These are phyloP conservation scores for Myxozyma melibiosi DNA, from an alignment of 805 yeast species.

Conservation along the genomic window DNA sequence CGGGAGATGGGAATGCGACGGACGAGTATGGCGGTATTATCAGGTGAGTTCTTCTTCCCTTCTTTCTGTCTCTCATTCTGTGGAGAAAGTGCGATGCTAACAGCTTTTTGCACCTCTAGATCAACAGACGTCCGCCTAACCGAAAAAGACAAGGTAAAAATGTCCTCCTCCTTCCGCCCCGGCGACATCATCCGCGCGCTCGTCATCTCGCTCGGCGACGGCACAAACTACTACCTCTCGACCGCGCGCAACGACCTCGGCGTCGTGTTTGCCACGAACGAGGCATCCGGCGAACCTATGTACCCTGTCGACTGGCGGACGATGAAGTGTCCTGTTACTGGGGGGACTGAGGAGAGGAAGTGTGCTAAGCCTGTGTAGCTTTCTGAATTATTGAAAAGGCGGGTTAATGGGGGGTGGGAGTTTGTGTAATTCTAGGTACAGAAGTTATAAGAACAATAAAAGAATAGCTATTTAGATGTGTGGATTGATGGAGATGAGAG, in stretches of 20 bases:
- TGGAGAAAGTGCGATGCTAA: neutral
- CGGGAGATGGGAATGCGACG: constrained; percentile 51
- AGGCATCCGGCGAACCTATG: constrained; percentile 72
- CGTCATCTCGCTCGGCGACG: constrained; percentile 86
- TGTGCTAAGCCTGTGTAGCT: constrained; percentile 98
- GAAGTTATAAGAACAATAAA: too few relatives aligned
- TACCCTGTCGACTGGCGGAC: constrained; percentile 95
- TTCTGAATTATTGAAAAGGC: too few relatives aligned
- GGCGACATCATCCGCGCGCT: constrained; percentile 88
- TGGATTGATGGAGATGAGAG: too few relatives aligned
- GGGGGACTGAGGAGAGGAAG: constrained; percentile 75
- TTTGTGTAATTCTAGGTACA: too few relatives aligned
- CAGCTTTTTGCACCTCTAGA: neutral
- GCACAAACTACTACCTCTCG: constrained; percentile 81
- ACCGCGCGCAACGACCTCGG: constrained; percentile 93
- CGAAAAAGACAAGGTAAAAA: constrained; percentile 82
- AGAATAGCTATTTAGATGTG: too few relatives aligned
- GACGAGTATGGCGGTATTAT: constrained; percentile 37
- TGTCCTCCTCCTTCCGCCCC: constrained; percentile 78
- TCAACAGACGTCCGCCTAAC: constrained; percentile 77
- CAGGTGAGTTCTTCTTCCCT: constrained; percentile 18
- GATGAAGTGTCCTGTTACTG: constrained; percentile 79
- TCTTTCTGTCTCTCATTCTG: neutral
- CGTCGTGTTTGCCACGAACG: constrained; percentile 80
- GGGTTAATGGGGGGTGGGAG: too few relatives aligned